phyloP scores from a whole-genome alignment of 371 early-diverging fungal genomes.

The Capillidium rhysosporum region DNA sequence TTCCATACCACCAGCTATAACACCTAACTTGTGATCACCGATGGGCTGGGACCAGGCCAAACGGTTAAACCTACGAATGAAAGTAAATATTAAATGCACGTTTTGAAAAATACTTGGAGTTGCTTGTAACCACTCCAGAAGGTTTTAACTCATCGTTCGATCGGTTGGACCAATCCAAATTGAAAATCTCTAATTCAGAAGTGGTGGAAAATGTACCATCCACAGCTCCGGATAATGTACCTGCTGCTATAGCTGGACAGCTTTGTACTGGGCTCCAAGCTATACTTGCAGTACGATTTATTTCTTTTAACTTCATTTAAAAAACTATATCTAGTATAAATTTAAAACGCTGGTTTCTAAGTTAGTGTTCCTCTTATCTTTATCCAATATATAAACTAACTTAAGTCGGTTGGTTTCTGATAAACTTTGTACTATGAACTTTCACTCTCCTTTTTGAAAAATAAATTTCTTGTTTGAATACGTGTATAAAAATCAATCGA shows the following conservation, averaged over 20 bases:
- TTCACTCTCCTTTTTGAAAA: too few species aligned
- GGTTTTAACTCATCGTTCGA: slow-evolving; percentile 16
- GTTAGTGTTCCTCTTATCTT: too few species aligned
- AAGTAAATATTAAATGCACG: background rate
- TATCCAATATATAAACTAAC: too few species aligned
- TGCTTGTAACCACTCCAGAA: slow-evolving; percentile 34
- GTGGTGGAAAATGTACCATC: slow-evolving; percentile 86
- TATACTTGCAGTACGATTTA: slow-evolving; percentile 58
- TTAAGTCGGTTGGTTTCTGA: too few species aligned
- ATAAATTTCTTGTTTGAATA: too few species aligned
- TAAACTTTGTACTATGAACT: too few species aligned
- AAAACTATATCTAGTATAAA: too few species aligned
- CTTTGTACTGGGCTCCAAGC: slow-evolving; percentile 67
- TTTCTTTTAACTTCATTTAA: slow-evolving; percentile 26
- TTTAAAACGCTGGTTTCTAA: too few species aligned
- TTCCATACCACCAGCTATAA: slow-evolving; percentile 90
- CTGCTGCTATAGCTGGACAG: slow-evolving; percentile 60
- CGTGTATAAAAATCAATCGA: too few species aligned
- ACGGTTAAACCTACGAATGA: slow-evolving; percentile 54
- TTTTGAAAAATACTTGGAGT: slow-evolving; percentile 33
- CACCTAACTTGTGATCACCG: slow-evolving; percentile 40
- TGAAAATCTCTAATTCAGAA: slow-evolving; percentile 77
- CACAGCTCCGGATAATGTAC: slow-evolving; percentile 89
- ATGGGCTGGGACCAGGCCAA: slow-evolving; percentile 62
- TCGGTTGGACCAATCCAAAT: slow-evolving; percentile 24